A percentile compares a stretch with the other conserved stretches of the same genome.
Conservation (phyloP, 495 filamentous ascomycete genomes). For the Hypoxylon trugodes region DNA sequence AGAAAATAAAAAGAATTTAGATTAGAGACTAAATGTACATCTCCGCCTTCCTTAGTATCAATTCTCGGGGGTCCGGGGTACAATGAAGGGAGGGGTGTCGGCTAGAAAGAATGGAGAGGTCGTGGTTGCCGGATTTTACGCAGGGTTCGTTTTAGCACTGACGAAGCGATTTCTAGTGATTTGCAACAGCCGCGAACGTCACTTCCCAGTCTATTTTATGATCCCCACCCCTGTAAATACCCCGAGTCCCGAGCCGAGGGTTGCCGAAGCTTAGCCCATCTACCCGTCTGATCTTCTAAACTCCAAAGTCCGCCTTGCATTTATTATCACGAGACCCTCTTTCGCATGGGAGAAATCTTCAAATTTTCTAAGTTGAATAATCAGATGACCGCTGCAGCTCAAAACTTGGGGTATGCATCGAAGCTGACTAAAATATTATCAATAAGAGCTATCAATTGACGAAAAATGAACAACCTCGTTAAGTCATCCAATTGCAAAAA, state of each 20-base stretch:
- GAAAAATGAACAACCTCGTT: background rate
- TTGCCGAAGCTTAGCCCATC: slow-evolving; percentile 43
- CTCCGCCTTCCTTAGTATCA: background rate
- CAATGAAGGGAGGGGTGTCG: slow-evolving; percentile 13
- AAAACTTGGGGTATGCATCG: background rate
- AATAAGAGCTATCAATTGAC: background rate
- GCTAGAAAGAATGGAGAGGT: background rate
- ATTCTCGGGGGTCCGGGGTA: slow-evolving; percentile 1
- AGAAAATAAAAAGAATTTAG: background rate
- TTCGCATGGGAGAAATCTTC: background rate
- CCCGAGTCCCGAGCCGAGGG: slow-evolving; percentile 40
- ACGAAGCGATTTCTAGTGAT: slow-evolving; percentile 13
- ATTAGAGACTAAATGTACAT: slow-evolving; percentile 22
- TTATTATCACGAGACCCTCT: slow-evolving; percentile 32
- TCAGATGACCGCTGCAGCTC: background rate
- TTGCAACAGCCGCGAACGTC: slow-evolving; percentile 41
- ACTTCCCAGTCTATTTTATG: slow-evolving; percentile 30
- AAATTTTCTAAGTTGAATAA: background rate
- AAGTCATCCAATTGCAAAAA: background rate
- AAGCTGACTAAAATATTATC: background rate
- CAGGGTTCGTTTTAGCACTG: no score
- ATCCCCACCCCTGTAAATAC: slow-evolving; percentile 11
- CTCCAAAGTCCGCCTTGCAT: background rate
- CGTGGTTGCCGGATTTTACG: slow-evolving; percentile 28
- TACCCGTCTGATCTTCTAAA: slow-evolving; percentile 18